Evolutionary conservation across 2,329 filamentous ascomycete species (phyloP).

Genomic region (Neofusicoccum ribis): DNA sequence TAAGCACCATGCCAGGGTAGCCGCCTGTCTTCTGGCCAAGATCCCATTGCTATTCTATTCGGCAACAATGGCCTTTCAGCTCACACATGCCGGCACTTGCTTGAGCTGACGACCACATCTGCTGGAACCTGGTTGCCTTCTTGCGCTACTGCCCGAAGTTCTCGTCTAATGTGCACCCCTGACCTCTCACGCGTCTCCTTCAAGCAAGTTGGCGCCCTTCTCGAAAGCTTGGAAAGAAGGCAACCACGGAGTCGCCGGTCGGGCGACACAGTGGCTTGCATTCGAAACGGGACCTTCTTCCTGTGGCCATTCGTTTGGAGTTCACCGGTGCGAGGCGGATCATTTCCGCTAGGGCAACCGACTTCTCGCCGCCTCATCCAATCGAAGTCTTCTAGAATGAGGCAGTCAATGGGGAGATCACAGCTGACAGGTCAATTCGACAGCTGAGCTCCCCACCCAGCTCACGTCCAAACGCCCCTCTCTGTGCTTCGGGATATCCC

Average conservation of each 20-base stretch:
- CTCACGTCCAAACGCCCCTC: background rate
- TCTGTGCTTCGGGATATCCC: background rate
- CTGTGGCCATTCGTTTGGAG: background rate
- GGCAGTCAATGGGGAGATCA: background rate
- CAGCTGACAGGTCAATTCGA: constrained; percentile 1
- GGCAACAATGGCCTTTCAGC: background rate
- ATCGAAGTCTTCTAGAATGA: constrained; percentile 1
- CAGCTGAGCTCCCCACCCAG: background rate
- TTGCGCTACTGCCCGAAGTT: constrained; percentile 2
- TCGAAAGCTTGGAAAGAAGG: constrained; percentile 6
- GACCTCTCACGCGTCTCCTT: background rate
- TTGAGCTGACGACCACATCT: constrained; percentile 6
- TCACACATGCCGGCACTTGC: background rate
- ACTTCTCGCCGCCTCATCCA: background rate
- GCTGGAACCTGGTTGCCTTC: background rate
- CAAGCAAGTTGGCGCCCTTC: background rate
- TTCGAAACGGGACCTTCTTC: background rate
- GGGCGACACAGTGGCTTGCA: constrained; percentile 9
- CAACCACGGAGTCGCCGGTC: constrained; percentile 12
- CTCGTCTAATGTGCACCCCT: background rate
- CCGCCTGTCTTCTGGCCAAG: background rate
- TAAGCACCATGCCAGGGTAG: background rate
- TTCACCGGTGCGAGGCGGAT: background rate
- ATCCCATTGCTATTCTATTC: background rate
- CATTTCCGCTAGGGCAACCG: background rate